Conservation (phyloP, 305 asterid genomes). For the Plantago lanceolata region DNA sequence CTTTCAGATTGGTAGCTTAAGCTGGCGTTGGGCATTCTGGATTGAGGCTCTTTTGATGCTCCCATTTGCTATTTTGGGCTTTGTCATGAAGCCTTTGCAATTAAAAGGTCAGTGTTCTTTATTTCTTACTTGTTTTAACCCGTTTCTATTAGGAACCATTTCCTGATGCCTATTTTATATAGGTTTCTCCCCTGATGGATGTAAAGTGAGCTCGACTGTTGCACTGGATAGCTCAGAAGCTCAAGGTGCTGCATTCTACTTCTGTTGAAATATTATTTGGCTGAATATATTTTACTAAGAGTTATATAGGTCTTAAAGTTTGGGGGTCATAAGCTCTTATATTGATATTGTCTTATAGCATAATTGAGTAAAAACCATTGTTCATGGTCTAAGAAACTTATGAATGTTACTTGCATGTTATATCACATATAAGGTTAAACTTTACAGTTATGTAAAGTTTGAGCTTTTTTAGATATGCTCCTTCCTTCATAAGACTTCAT, state of each 20-base stretch:
- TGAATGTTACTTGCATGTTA: slow-evolving; percentile 10
- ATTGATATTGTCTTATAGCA: background rate
- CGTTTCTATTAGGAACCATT: slow-evolving; percentile 18
- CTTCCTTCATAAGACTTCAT: background rate
- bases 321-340: background rate
- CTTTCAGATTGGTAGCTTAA: slow-evolving; percentile 55
- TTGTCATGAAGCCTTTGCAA: slow-evolving; percentile 84
- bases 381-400: background rate
- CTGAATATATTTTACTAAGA: background rate
- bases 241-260: slow-evolving; percentile 42
- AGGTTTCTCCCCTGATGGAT: slow-evolving; percentile 64
- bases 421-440: background rate
- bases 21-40: slow-evolving; percentile 92
- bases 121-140: slow-evolving; percentile 16
- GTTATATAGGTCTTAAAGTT: background rate
- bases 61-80: slow-evolving; percentile 88
- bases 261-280: background rate
- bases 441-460: background rate
- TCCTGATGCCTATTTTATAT: slow-evolving; percentile 32
- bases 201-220: slow-evolving; percentile 41
- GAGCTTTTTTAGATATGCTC: background rate
- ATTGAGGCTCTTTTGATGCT: slow-evolving; percentile 87
- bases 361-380: background rate
- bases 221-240: slow-evolving; percentile 41
- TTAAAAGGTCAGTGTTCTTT: slow-evolving; percentile 61